A percentile compares a stretch with the other conserved stretches of the same genome.
Conservation (phyloP, 257 asterid species). For the Mentha longifolia region DNA sequence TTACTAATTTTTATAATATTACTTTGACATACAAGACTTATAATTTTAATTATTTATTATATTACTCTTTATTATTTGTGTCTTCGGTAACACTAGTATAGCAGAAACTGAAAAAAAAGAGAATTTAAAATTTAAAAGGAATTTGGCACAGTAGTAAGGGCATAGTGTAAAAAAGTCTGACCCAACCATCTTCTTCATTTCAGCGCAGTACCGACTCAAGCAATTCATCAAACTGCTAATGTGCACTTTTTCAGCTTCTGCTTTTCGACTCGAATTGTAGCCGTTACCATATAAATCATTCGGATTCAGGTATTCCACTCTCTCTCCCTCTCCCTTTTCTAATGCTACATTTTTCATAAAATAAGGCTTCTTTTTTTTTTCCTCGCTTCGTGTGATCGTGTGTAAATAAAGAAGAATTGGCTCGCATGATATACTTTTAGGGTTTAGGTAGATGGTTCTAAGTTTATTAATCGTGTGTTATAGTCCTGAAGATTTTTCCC, state of each 20-base stretch:
- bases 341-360: slow-evolving; percentile 2
- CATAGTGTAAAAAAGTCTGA: background rate
- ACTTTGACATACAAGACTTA: no score
- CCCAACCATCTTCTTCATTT: background rate
- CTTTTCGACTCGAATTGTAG: background rate
- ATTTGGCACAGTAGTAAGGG: no score
- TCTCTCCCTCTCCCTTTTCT: background rate
- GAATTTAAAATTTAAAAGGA: no score
- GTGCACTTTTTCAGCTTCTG: background rate
- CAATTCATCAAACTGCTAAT: slow-evolving; percentile 11
- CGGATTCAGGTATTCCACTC: slow-evolving; percentile 7
- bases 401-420: background rate
- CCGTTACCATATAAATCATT: background rate
- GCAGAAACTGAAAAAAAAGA: no score
- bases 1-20: no score
- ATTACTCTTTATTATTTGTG: no score
- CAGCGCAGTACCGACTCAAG: background rate
- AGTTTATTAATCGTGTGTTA: background rate
- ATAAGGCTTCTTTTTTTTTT: background rate
- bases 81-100: no score
- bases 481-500: background rate
- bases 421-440: background rate
- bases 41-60: no score
- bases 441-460: background rate
- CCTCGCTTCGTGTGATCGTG: background rate